Base-by-base conservation (phyloP, 371 early-diverging fungal species). In the Zancudomyces culisetae region DNA sequence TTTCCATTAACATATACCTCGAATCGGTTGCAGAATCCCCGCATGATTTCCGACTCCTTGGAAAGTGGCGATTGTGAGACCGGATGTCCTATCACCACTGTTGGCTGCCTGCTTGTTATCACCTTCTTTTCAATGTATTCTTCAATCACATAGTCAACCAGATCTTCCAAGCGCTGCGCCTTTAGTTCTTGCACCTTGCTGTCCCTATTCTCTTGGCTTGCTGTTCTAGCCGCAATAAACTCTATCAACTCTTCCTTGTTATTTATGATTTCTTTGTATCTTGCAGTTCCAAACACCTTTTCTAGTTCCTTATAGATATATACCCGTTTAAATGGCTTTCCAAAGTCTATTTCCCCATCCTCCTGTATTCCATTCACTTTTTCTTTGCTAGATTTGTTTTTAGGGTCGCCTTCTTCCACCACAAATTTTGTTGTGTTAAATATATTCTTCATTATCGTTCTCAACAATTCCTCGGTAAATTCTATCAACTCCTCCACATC, bases 31-130 rank as follows among this genome's bases (percentile, higher is more conserved):
- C 59, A 24, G 8, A 42, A 71, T 60, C 18, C 69, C 68, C 66
- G 71, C 19, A 20, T 30, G 0, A 39, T 20, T 26, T 55, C 71
- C 27, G 35, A 35, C 39, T 72, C 72, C 56, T 98, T 98, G 3
- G 98, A 90, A 18, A 98, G 71, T 2, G 98, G 98, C 35, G 90
- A 90, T 77, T 96, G 83, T 26, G 80, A 73, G 20, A 79, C 60
- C 15, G 98, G 98, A 53, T 96, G 98, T 27, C 85, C 85, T 50
- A 73, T 75, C 27, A 98, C 61, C 63, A 98, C 96, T 0, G 98
- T 94, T 0, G 98, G 98, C 54, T 89, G 81, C n/a, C n/a, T n/a
- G n/a, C n/a, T n/a, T n/a, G n/a, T n/a, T 2, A 76, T 63, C 62
- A 95, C 98, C 52, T 78, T 64, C 2, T 87, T 89, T 63, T 98